Percentiles rank a stretch among this genome's conserved stretches.
phyloP scores from a whole-genome alignment of 1,139 yeast species.

The Sugiyamaella pinicola region DNA sequence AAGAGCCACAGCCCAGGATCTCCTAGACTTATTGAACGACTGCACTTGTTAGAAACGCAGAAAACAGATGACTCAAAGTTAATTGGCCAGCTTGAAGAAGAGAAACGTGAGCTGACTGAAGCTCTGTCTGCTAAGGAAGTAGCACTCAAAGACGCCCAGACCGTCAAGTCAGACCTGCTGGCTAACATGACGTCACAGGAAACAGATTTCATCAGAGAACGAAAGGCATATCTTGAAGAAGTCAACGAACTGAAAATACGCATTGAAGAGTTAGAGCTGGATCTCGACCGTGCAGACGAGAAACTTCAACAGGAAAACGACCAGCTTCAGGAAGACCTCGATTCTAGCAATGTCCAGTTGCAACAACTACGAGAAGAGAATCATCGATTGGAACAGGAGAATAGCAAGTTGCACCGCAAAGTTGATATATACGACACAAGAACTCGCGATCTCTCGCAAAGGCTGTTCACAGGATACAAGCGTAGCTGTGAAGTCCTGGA shows the following conservation, averaged over 20 bases:
- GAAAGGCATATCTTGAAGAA: conserved; percentile 53
- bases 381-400: conserved; percentile 9
- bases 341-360: background rate
- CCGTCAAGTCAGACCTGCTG: conserved; percentile 61
- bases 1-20: conserved; percentile 10
- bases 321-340: conserved; percentile 35
- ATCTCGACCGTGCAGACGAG: conserved; percentile 39
- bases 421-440: conserved; percentile 27
- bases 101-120: conserved; percentile 24
- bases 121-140: conserved; percentile 24
- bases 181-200: conserved; percentile 71
- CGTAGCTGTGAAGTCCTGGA: conserved; percentile 66
- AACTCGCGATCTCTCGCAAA: conserved; percentile 45
- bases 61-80: conserved; percentile 38
- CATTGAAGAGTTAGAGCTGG: conserved; percentile 58
- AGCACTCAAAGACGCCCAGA: conserved; percentile 33
- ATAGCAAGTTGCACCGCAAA: conserved; percentile 19
- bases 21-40: conserved; percentile 39
- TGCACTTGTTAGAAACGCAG: conserved; percentile 43
- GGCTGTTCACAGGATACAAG: conserved; percentile 44
- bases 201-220: conserved; percentile 57
- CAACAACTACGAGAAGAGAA: conserved; percentile 19
- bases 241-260: conserved; percentile 49
- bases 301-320: conserved; percentile 39
- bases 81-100: conserved; percentile 29